A percentile compares a stretch with the other conserved stretches of the same genome.
These are phyloP conservation scores for Selaginella tamariscina DNA, from an alignment of 75 land plant genomes.

Conservation along the genomic window DNA sequence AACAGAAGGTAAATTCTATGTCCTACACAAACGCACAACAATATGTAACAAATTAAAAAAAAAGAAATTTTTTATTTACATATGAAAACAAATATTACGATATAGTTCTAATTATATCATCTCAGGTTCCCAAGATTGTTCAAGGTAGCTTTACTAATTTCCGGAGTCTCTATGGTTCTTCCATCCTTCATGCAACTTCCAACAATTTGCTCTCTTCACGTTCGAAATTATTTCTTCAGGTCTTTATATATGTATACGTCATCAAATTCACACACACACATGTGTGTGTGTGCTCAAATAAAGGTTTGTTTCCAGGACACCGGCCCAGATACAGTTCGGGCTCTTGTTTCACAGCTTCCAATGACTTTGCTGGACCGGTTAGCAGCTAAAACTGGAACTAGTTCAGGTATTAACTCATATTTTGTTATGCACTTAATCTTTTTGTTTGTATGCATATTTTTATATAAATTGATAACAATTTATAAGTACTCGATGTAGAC, in stretches of 20 bases:
- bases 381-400: slow-evolving; percentile 7
- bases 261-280: too few relatives aligned
- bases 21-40: too few relatives aligned
- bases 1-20: slow-evolving; percentile 57
- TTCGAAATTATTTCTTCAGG: too few relatives aligned
- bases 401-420: neutral
- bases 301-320: too few relatives aligned
- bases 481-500: too few relatives aligned
- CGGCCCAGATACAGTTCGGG: slow-evolving; percentile 14
- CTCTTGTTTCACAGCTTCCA: slow-evolving; percentile 24
- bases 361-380: slow-evolving; percentile 19
- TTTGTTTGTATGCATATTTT: too few relatives aligned
- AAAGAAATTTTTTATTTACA: too few relatives aligned
- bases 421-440: too few relatives aligned
- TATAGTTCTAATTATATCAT: neutral
- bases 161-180: slow-evolving; percentile 43
- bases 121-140: slow-evolving; percentile 81
- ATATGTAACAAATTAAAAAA: too few relatives aligned
- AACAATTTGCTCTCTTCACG: slow-evolving; percentile 43
- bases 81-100: neutral
- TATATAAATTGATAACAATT: too few relatives aligned
- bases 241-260: too few relatives aligned
- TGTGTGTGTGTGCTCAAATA: too few relatives aligned
- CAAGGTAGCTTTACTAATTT: slow-evolving; percentile 53
- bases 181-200: slow-evolving; percentile 38